These are phyloP conservation scores for Apiospora hydei DNA, from an alignment of 2,329 filamentous ascomycete genomes.

Conservation along the genomic window DNA sequence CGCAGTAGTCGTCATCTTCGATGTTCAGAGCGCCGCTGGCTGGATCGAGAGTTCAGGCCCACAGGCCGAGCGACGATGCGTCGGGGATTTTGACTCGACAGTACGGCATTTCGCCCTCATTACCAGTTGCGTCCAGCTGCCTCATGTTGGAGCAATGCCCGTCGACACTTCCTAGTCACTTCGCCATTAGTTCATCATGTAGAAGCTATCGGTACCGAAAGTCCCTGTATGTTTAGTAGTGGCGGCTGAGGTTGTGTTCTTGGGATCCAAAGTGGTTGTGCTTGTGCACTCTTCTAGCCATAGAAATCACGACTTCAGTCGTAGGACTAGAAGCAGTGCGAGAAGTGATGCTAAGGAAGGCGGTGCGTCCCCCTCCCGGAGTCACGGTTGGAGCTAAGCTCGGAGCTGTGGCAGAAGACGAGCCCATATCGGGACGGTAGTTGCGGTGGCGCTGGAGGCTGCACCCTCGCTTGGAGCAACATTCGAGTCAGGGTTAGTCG, in stretches of 20 bases:
- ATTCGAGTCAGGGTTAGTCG: background rate
- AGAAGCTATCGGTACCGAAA: background rate
- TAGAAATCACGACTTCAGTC: background rate
- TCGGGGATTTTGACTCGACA: background rate
- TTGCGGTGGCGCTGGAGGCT: background rate
- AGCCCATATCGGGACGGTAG: too few relatives aligned
- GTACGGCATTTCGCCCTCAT: background rate
- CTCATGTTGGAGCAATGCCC: background rate
- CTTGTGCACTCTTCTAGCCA: background rate
- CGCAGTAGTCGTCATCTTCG: background rate
- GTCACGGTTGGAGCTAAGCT: background rate
- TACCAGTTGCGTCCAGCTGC: background rate
- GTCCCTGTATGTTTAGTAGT: background rate
- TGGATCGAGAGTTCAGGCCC: background rate
- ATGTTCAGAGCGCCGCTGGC: background rate
- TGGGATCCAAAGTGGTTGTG: background rate
- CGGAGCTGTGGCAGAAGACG: background rate
- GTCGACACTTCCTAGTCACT: background rate
- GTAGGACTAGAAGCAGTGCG: background rate
- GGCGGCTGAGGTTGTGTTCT: background rate
- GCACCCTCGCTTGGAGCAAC: background rate
- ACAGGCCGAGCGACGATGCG: background rate
- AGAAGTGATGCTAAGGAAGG: background rate
- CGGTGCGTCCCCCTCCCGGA: background rate
- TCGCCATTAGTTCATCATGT: background rate